Evolutionary conservation across 805 yeast species (phyloP).

Genomic region (Lipomyces lipofer): DNA sequence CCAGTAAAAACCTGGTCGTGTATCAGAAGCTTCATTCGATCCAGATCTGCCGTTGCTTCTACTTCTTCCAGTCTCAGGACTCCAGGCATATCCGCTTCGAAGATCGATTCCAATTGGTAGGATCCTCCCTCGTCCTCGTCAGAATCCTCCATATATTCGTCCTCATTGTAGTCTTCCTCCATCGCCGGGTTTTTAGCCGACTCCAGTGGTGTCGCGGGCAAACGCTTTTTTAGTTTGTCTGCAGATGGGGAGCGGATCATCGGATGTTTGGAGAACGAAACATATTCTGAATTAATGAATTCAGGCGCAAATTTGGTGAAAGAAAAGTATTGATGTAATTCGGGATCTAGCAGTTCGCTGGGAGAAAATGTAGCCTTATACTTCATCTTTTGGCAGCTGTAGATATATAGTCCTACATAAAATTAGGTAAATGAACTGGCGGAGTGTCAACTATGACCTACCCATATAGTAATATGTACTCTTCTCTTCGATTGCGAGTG

Average conservation of each 20-base stretch:
- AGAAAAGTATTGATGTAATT: slow-evolving; percentile 13
- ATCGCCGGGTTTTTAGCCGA: background rate
- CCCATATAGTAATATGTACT: slow-evolving; percentile 67
- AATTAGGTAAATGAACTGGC: background rate
- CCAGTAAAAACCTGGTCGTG: background rate
- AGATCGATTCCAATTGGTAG: slow-evolving; percentile 1
- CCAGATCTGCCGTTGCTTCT: background rate
- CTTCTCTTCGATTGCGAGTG: slow-evolving; percentile 50
- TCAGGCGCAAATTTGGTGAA: slow-evolving; percentile 21
- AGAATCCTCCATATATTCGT: background rate
- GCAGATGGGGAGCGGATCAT: slow-evolving; percentile 19
- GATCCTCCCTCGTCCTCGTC: slow-evolving; percentile 10
- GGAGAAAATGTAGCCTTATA: slow-evolving; percentile 67
- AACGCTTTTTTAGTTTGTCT: background rate
- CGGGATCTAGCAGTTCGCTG: slow-evolving; percentile 40
- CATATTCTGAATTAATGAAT: slow-evolving; percentile 20
- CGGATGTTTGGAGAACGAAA: slow-evolving; percentile 16
- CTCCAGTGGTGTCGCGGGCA: background rate
- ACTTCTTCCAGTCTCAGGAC: slow-evolving; percentile 1
- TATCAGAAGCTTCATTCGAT: background rate
- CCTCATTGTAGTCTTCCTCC: background rate
- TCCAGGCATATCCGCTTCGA: slow-evolving; percentile 20
- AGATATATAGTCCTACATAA: slow-evolving; percentile 59
- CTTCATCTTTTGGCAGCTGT: slow-evolving; percentile 77
- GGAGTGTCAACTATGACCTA: background rate